Base-by-base conservation (phyloP, 768 basidiomycete species). In the Lactifluus volemus region DNA sequence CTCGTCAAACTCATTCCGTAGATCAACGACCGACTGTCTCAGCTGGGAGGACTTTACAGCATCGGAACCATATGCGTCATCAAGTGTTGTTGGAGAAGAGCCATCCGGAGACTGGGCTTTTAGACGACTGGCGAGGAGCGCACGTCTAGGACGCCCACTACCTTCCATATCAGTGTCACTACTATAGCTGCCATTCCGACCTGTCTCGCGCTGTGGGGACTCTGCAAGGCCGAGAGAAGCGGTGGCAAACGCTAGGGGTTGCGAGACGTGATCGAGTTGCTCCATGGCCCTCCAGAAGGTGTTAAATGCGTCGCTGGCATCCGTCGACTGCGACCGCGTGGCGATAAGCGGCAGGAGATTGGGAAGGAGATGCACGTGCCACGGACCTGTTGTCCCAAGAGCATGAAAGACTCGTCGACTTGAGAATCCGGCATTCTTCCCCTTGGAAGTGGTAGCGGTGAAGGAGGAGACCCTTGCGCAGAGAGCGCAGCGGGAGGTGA, bases 281-380 rank as follows among this genome's bases (percentile, higher is more conserved):
- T 92, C 89, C 77, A 92, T 86, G 52, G 88, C 88, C 66, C 81
- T 84, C 91, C 91, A 93, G 68, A 92, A 93, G 67, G 89, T 82
- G 68, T 91, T 90, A 75, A 93, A 93, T 5, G 89, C 85, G 68
- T 93, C 91, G 4, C 86, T 84, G 2, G 89, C 85, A 68, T 93
- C 91, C 39, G 65, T 57, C 39, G 65, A 66, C 65, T 66, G 55
- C 14, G n/a, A 44, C 14, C 52, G 52, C 34, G 36, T 30, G 34
- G 11, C n/a, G 62, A 39, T 63, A 12, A 63, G 54, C 14, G 39
- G 48, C 53, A 39, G 49, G 50, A 32, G 10, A 32, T 39, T 36
- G 29, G n/a, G 45, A 38, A 15, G 29, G 41, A 49, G 29, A 56
- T 32, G 58, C 44, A 44, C 15, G 55, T 57, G 56, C 48, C 34